Evolutionary conservation across 192 early-diverging fungal genomes (phyloP), one percentile per base, ranked within the genome.

Genomic region (Coemansia sp.): DNA sequence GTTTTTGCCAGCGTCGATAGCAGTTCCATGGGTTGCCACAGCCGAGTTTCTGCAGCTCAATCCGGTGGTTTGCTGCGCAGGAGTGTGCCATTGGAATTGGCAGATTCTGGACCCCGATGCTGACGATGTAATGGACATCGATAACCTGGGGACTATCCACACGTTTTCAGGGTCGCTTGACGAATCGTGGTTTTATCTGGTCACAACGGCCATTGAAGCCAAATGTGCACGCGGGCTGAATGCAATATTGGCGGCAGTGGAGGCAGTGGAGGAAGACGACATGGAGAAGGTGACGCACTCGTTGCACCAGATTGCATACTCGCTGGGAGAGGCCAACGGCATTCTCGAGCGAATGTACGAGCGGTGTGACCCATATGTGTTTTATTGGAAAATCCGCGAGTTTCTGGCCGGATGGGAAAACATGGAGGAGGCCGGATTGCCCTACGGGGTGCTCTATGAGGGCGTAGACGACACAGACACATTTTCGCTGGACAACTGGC

Each of bases 161-260:
- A 94, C 90, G 8, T 93, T 93, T 54, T 87, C 90, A 5, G 92
- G 93, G 11, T 83, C 84, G 26, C 81, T 86, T 47, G 96, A 98
- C 69, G 94, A 98, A 82, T 85, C 88, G 4, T 98, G 96, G 96
- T 98, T 98, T 65, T 96, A 94, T 77, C 81, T 98, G 23, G 85
- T 96, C 45, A 90, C 92, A 9, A 85, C 88, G 2, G 90, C 87
- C 1, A 94, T 93, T 47, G 96, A 98, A 56, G 83, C 87, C 11
- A 81, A 80, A 12, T 92, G 92, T 85, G 26, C 85, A 72, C 32
- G 85, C 79, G 43, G 68, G 85, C 49, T 80, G 21, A 76, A 82
- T 32, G 83, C 87, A 5, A 91, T 94, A 30, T 53, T 92, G 1
- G 62, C 66, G 6, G 88, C 87, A 0, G 82, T 91, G 20, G 75